phyloP scores from a whole-genome alignment of 495 filamentous ascomycete genomes.

The Sabuloglossum arenarium region DNA sequence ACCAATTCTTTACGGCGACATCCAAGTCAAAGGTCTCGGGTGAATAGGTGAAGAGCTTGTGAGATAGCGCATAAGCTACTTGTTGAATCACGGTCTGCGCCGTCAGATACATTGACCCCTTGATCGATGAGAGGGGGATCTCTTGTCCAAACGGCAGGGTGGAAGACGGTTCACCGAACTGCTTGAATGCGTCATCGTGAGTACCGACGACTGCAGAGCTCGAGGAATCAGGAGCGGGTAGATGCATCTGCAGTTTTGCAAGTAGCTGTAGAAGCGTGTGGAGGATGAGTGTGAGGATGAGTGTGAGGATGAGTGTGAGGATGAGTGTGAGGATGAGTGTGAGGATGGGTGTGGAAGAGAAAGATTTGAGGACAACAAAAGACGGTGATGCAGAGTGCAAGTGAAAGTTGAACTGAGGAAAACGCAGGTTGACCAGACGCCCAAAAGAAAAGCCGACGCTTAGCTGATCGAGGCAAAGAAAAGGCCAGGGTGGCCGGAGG shows the following conservation, averaged over 20 bases:
- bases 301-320: not conserved
- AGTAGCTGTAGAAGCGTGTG: not conserved
- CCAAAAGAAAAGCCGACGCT: not conserved
- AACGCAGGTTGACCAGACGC: not conserved
- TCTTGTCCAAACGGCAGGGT: conserved; percentile 28
- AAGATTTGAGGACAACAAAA: not conserved
- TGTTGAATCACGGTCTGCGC: conserved; percentile 87
- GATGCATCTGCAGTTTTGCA: not conserved
- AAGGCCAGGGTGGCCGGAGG: not conserved
- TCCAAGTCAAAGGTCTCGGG: conserved; percentile 84
- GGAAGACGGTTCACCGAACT: not conserved
- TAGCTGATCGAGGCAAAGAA: not conserved
- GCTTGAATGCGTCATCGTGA: not conserved
- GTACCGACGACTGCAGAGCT: not conserved
- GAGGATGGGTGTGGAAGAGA: not conserved
- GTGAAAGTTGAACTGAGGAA: not conserved
- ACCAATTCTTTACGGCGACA: conserved; percentile 58
- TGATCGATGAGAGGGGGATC: conserved; percentile 42
- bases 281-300: not conserved
- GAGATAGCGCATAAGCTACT: conserved; percentile 77
- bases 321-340: no score
- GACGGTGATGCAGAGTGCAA: not conserved
- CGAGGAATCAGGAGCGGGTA: not conserved
- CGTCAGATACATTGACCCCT: conserved; percentile 76
- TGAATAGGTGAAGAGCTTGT: conserved; percentile 94